Percentiles rank a stretch among this genome's conserved stretches.
These are phyloP conservation scores for Symmetrospora coprosmae DNA, from an alignment of 768 basidiomycete genomes.

Conservation along the genomic window DNA sequence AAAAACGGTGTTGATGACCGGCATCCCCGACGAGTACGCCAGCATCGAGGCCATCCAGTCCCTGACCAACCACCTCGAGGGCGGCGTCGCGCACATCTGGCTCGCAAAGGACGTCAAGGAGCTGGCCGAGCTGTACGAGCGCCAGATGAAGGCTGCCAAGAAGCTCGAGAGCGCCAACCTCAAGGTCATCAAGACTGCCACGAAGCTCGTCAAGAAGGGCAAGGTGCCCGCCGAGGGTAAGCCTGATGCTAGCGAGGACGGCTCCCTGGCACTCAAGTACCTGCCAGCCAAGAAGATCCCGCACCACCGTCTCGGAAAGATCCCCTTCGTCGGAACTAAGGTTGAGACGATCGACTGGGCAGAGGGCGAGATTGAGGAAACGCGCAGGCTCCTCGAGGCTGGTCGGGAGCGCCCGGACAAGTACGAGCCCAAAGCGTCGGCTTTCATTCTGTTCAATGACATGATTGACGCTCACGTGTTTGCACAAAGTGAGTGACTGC, in stretches of 20 bases:
- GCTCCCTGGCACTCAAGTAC: slow-evolving; percentile 42
- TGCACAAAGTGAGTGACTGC: slow-evolving; percentile 14
- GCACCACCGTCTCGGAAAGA: slow-evolving; percentile 46
- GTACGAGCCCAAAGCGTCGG: slow-evolving; percentile 28
- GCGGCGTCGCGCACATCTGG: slow-evolving; percentile 83
- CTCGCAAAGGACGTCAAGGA: slow-evolving; percentile 53
- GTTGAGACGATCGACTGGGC: slow-evolving; percentile 88
- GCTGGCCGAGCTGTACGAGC: slow-evolving; percentile 66
- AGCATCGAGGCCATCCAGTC: slow-evolving; percentile 5
- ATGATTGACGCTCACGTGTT: slow-evolving; percentile 80
- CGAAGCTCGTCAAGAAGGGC: slow-evolving; percentile 38
- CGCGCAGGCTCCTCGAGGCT: slow-evolving; percentile 43
- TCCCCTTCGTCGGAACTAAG: slow-evolving; percentile 61
- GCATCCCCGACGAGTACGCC: slow-evolving; percentile 6
- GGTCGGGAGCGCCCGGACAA: slow-evolving; percentile 34
- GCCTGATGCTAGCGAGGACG: background rate
- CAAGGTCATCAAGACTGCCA: slow-evolving; percentile 55
- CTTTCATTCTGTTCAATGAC: slow-evolving; percentile 69
- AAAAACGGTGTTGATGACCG: slow-evolving; percentile 20
- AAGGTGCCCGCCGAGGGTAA: slow-evolving; percentile 30
- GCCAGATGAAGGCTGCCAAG: slow-evolving; percentile 54
- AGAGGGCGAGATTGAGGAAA: slow-evolving; percentile 45
- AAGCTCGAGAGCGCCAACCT: slow-evolving; percentile 83
- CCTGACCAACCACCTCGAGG: slow-evolving; percentile 49
- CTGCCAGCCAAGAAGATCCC: slow-evolving; percentile 65